phyloP scores from a whole-genome alignment of 1,139 yeast genomes.

The Candida freyschussii region DNA sequence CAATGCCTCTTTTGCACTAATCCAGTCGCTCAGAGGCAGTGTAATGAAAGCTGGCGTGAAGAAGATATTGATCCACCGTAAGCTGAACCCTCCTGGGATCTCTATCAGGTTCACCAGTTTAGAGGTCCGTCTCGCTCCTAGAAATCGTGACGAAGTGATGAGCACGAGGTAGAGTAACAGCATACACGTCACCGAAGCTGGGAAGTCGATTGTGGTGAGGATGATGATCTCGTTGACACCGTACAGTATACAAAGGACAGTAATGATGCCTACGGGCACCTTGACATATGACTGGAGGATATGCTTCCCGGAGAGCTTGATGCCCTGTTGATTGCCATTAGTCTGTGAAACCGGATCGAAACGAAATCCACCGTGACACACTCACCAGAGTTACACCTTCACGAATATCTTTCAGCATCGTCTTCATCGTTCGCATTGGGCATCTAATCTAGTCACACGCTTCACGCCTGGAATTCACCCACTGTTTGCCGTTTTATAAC shows the following conservation, averaged over 20 bases:
- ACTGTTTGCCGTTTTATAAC: too few relatives aligned
- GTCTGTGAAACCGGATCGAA: too few relatives aligned
- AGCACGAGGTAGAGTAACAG: constrained; percentile 51
- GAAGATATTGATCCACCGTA: constrained; percentile 74
- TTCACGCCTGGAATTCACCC: too few relatives aligned
- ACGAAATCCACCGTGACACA: too few relatives aligned
- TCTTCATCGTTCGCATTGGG: too few relatives aligned
- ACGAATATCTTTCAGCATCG: too few relatives aligned
- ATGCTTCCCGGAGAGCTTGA: constrained; percentile 19
- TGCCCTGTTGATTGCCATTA: constrained; percentile 18
- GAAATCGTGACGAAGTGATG: constrained; percentile 32
- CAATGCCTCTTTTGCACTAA: constrained; percentile 62
- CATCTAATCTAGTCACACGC: too few relatives aligned
- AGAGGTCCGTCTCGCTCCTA: constrained; percentile 38
- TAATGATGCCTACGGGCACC: constrained; percentile 36
- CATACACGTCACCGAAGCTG: constrained; percentile 77
- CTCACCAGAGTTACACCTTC: too few relatives aligned
- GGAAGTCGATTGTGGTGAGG: constrained; percentile 53
- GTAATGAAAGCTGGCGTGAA: constrained; percentile 75
- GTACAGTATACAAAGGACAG: constrained; percentile 45
- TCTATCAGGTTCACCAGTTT: constrained; percentile 45
- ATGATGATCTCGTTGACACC: constrained; percentile 53
- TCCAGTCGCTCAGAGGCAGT: constrained; percentile 60
- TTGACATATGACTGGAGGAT: constrained; percentile 28
- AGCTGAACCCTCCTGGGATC: constrained; percentile 63